Conservation (phyloP, 164 flowering plant species). For the Cinnamomum micranthum region DNA sequence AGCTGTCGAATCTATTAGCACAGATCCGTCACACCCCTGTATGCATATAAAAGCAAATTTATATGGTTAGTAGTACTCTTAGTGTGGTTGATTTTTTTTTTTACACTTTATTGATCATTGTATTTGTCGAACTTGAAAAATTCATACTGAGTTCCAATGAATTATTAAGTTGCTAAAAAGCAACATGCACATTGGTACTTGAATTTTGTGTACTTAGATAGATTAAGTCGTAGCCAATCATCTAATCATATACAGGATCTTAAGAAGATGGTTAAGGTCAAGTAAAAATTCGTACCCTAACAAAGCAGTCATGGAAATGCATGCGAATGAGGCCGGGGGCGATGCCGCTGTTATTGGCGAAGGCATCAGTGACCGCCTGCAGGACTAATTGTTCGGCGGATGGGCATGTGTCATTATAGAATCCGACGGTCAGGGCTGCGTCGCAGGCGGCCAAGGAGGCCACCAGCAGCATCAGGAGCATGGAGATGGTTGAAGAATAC, state of each 20-base stretch:
- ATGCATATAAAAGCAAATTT: too few species aligned
- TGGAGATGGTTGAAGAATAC: neutral
- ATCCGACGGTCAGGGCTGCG: slow-evolving; percentile 6
- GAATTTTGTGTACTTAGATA: too few species aligned
- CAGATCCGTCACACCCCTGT: slow-evolving; percentile 18
- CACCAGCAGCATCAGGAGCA: neutral
- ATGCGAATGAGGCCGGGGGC: slow-evolving; percentile 12
- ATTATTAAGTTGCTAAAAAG: too few species aligned
- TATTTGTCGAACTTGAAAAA: too few species aligned
- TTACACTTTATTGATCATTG: too few species aligned
- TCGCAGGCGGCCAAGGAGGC: neutral
- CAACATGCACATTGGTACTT: too few species aligned
- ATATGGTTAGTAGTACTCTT: too few species aligned
- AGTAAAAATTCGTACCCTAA: slow-evolving; percentile 4
- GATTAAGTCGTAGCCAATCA: too few species aligned
- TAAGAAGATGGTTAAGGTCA: neutral
- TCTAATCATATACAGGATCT: too few species aligned
- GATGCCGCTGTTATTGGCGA: slow-evolving; percentile 2
- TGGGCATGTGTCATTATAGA: slow-evolving; percentile 9
- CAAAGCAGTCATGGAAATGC: slow-evolving; percentile 20
- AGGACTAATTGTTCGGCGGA: slow-evolving; percentile 2
- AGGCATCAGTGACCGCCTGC: slow-evolving; percentile 5
- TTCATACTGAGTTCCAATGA: too few species aligned
- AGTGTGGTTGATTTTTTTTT: too few species aligned
- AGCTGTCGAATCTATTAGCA: slow-evolving; percentile 10